Evolutionary conservation across 371 early-diverging fungal species (phyloP).

Genomic region (Mortierella sp.): DNA sequence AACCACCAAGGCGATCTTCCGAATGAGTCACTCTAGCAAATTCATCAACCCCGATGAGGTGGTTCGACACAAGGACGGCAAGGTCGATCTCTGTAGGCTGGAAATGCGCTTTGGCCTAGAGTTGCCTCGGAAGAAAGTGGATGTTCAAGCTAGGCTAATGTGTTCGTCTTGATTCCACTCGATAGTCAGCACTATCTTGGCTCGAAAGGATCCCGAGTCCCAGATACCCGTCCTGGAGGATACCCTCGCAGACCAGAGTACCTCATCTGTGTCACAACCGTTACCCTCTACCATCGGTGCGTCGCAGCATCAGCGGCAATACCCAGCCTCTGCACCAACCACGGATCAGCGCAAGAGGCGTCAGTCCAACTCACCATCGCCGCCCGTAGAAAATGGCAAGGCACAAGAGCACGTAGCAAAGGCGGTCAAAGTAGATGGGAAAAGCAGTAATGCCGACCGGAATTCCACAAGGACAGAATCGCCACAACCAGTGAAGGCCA

Average conservation of each 20-base stretch:
- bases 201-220: slow-evolving; percentile 19
- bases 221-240: slow-evolving; percentile 20
- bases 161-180: neutral
- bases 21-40: slow-evolving; percentile 13
- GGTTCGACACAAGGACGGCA: slow-evolving; percentile 26
- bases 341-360: neutral
- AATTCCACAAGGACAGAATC: too few relatives aligned
- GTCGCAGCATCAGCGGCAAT: neutral
- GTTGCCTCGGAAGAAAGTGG: too few relatives aligned
- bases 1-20: neutral
- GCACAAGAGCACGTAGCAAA: neutral
- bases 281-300: neutral
- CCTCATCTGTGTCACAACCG: neutral
- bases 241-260: neutral
- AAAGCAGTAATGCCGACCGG: neutral
- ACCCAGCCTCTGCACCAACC: neutral
- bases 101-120: neutral
- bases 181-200: slow-evolving; percentile 31
- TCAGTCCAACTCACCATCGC: slow-evolving; percentile 1
- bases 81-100: slow-evolving; percentile 36
- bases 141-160: neutral
- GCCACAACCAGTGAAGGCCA: too few relatives aligned
- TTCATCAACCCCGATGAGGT: slow-evolving; percentile 20
- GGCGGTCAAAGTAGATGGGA: neutral
- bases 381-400: neutral